Evolutionary conservation across 148 eudicot genomes (phyloP), one percentile per base, ranked within the genome.

Genomic region (Diospyros kaki): DNA sequence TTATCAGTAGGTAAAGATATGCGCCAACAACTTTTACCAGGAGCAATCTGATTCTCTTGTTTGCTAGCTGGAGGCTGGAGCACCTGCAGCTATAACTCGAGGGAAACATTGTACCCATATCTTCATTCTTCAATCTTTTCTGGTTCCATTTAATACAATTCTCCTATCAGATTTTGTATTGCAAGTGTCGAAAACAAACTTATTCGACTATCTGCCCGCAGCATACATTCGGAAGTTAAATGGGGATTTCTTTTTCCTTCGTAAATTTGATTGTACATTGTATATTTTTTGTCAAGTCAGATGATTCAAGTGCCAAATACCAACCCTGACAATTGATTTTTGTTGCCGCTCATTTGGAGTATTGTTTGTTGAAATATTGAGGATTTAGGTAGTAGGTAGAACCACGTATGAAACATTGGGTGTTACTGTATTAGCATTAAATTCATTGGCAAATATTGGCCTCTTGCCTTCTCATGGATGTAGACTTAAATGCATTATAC

Each of bases 61-160:
- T 28, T 28, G 28, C 28, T 28, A 67, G 11, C 3, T 11, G 50
- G 14, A 6, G 13, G 38, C 14, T 15, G 14, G 5, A 17, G 40
- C 40, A 13, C 40, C 44, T 13, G 58, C 59, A 52, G 71, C 55
- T 5, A 18, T 17, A 69, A 5, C 52, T 44, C 28, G 0, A 11
- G 68, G 43, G 17, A 8, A 13, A 41, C 72, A 38, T 56, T 58
- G 4, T 58, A 58, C 1, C n/a, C 18, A 14, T 58, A 18, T 61
- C 64, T 61, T 61, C 42, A 40, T 71, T 45, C 63, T 71, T 71
- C 74, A 41, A 55, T 13, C 45, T 43, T 48, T 18, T 54, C 44
- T 15, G 28, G 28, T 28, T 38, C 59, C 42, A 43, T 53, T 72
- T 59, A n/a, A n/a, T 9, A 53, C 39, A 1, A 63, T 72, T 44